Base-by-base conservation (phyloP, 768 basidiomycete genomes). In the Suillus alpinus region DNA sequence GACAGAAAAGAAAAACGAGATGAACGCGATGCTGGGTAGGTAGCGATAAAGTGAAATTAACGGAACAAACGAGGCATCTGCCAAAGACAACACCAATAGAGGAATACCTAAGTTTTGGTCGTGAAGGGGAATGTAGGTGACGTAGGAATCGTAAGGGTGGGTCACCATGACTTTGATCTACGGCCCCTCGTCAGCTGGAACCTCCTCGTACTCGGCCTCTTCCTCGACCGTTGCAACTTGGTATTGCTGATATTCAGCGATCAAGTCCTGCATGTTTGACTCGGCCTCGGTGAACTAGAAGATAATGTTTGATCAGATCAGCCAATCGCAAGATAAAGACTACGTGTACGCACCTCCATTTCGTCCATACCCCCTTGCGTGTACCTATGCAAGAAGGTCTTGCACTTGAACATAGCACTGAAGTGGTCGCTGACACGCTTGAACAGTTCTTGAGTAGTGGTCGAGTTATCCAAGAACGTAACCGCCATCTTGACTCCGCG, bases 301-400 rank as follows among this genome's bases (percentile, higher is more conserved):
- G 36, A 67, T 51, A n/a, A 18, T 2, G 29, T 50, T 37, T 10
- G 56, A 16, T 5, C 5, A 16, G 49, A 20, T 67, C 20, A 62
- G 29, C 18, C 23, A 8, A 46, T 29, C 26, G 47, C 16, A 18
- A 9, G 4, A 51, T 13, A 36, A 39, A 10, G 8, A 57, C 7
- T 23, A 44, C 32, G 3, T 40, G 18, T 3, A 73, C 80, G 51
- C 57, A 84, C 84, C 82, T 95, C 92, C 92, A 94, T 93, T 83
- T 94, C 94, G 73, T 94, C 96, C 96, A 99, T 98, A 75, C 96
- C 97, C 82, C 98, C 97, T 75, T 96, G 94, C 37, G 95, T 98
- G 78, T 98, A 98, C 95, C 95, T 96, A 76, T 96, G 92, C 87
- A 94, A 84, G 86, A 95, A 95, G 29, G 95, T 95, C 81, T 98